phyloP scores from a whole-genome alignment of 2,329 filamentous ascomycete species.

The Fusarium buxicola region DNA sequence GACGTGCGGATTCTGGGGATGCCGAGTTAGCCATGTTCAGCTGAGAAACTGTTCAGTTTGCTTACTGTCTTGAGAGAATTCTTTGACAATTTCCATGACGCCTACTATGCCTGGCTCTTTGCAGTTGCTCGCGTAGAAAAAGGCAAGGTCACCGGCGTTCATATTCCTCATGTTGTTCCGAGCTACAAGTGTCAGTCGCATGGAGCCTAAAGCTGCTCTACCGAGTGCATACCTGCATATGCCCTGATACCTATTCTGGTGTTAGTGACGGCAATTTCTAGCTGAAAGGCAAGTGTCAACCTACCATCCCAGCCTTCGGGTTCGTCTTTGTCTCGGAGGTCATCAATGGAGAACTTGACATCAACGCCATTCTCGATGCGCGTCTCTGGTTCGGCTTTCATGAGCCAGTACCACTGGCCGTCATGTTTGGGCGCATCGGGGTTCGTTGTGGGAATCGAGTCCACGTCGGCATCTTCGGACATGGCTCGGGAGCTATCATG shows the following conservation, averaged over 20 bases:
- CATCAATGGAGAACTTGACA: slow-evolving; percentile 94
- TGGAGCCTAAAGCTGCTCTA: rapidly evolving
- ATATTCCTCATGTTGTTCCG: slow-evolving; percentile 92
- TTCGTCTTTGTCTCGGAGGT: slow-evolving; percentile 75
- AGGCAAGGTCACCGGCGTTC: slow-evolving; percentile 90
- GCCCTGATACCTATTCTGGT: slow-evolving; percentile 57
- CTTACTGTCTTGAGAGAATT: slow-evolving; percentile 83
- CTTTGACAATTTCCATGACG: slow-evolving; percentile 87
- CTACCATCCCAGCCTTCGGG: slow-evolving; percentile 94
- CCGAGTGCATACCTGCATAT: slow-evolving; percentile 55
- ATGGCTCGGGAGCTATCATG: not conserved
- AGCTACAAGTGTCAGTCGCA: slow-evolving; percentile 56
- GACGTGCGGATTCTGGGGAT: slow-evolving; percentile 48
- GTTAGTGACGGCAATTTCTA: slow-evolving; percentile 12
- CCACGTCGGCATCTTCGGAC: slow-evolving; percentile 48
- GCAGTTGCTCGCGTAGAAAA: slow-evolving; percentile 97
- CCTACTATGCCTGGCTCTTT: slow-evolving; percentile 90
- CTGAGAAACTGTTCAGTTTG: not conserved
- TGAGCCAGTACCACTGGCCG: slow-evolving; percentile 75
- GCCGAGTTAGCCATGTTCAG: rapidly evolving
- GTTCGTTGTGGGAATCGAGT: slow-evolving; percentile 53
- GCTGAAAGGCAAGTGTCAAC: slow-evolving; percentile 35
- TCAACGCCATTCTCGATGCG: slow-evolving; percentile 88
- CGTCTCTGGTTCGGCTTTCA: slow-evolving; percentile 90
- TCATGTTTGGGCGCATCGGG: slow-evolving; percentile 54